Evolutionary conservation across 2,329 filamentous ascomycete species (phyloP), one percentile per base, ranked within the genome.

Genomic region (Aspergillus quadricinctus): DNA sequence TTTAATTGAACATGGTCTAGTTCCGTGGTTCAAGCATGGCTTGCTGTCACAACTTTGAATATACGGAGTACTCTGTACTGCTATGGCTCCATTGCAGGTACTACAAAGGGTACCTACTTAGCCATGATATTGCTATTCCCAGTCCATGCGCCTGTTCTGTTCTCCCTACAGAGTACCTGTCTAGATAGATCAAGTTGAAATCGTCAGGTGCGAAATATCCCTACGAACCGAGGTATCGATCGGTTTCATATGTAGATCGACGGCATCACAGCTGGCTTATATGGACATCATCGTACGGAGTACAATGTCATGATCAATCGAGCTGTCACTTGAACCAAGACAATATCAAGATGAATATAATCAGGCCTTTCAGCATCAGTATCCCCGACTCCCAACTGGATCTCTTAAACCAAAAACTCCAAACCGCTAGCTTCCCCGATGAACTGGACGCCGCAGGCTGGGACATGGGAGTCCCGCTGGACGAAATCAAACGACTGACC

Each of bases 381-480:
- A 70, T 86, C n/a, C 72, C 81, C 0, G 78, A 86, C 43, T 68
- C 74, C 6, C 74, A 78, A 21, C 70, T 88, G 17, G 72, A 81
- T 9, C 75, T 75, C n/a, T 75, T 88, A 2, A 78, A 80, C 57
- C 74, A 78, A 28, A 86, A 85, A 64, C 80, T 88, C 2, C 69
- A 76, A 0, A 71, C 78, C 1, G 71, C 82, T 3, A 76, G 77
- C 7, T 84, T 84, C 50, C 84, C 84, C 0, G 79, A 84, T 63
- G 84, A 86, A 66, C 73, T 83, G 21, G 75, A 83, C 23, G 69
- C 65, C 27, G 75, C 78, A 3, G 74, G 64, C 46, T 84, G 83
- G 83, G 76, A 81, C 17, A 81, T 85, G 62, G 87, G 87, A 17
- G 77, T 81, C 10, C 85, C 85, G 0, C 69, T 88, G 0, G 70